phyloP scores from a whole-genome alignment of 768 basidiomycete genomes.

The Mrakia gelida region DNA sequence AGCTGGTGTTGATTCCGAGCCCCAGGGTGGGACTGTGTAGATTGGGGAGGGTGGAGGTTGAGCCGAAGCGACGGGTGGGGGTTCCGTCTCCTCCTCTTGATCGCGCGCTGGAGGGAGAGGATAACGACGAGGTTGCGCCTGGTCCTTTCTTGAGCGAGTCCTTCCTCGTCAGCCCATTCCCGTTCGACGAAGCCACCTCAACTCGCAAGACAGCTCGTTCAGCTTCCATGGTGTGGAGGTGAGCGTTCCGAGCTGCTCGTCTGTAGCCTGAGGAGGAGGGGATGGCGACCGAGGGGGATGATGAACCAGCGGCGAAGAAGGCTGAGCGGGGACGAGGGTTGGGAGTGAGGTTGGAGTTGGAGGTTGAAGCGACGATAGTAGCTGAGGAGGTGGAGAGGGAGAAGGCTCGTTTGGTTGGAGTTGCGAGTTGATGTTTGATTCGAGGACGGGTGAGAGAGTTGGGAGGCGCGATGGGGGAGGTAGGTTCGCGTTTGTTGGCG shows the following conservation, averaged over 20 bases:
- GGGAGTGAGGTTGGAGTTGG: not conserved
- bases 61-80: not conserved
- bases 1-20: not conserved
- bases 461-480: not conserved
- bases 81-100: not conserved
- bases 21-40: not conserved
- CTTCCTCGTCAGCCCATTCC: not conserved
- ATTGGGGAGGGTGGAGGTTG: not conserved
- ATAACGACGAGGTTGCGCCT: not conserved
- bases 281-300: not conserved
- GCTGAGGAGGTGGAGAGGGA: not conserved
- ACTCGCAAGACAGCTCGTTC: not conserved
- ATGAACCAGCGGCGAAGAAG: not conserved
- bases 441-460: constrained; percentile 3
- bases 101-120: not conserved
- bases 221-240: constrained; percentile 19
- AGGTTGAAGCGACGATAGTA: not conserved
- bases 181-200: not conserved
- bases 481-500: not conserved
- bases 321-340: not conserved
- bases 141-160: not conserved
- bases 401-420: constrained; percentile 5
- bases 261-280: not conserved
- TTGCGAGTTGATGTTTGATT: constrained; percentile 13
- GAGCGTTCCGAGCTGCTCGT: constrained; percentile 8